Conservation (phyloP, 78 protist genomes). For the Ministeria vibrans region DNA sequence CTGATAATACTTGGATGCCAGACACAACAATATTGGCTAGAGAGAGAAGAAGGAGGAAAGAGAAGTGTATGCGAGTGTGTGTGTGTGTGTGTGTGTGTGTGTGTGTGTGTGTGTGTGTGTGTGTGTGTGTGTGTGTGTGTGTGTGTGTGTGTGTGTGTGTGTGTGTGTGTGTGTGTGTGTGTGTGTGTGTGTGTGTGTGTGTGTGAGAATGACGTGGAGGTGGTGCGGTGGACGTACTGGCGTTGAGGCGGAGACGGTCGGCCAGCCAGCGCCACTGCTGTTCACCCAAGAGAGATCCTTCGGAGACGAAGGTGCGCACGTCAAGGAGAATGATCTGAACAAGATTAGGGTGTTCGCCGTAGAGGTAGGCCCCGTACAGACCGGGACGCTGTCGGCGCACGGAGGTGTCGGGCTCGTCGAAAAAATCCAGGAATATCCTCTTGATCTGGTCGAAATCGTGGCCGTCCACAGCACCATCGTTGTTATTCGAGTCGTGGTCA, state of each 20-base stretch:
- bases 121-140: slow-evolving; percentile 10
- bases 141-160: slow-evolving; percentile 6
- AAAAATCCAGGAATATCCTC: not conserved
- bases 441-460: not conserved
- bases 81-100: not conserved
- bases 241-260: not conserved
- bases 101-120: not conserved
- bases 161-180: slow-evolving; percentile 5
- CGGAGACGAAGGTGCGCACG: not conserved
- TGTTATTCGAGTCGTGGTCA: not conserved
- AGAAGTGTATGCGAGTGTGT: not conserved
- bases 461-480: not conserved
- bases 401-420: not conserved
- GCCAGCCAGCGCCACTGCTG: not conserved
- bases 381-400: not conserved
- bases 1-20: not conserved
- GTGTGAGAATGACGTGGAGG: not conserved
- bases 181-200: too few relatives aligned
- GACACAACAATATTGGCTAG: not conserved
- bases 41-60: not conserved
- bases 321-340: not conserved
- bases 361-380: not conserved
- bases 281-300: not conserved
- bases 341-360: not conserved
- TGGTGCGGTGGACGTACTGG: too few relatives aligned